phyloP scores from a whole-genome alignment of 106 monocot species.

The Apostasia ramifera region DNA sequence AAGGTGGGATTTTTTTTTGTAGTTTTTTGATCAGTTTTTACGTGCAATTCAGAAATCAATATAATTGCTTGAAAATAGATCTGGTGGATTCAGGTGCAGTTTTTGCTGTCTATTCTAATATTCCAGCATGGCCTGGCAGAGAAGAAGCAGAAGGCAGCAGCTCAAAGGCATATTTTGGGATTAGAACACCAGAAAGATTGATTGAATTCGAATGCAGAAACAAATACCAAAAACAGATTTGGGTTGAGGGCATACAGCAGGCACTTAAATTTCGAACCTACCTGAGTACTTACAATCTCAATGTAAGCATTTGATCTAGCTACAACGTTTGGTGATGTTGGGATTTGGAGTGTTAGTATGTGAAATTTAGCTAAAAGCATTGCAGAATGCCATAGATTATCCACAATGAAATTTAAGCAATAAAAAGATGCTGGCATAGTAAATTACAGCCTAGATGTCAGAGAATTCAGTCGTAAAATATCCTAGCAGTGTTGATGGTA shows the following conservation, averaged over 20 bases:
- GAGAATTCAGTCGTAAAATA: too few relatives aligned
- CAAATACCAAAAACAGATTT: constrained; percentile 5
- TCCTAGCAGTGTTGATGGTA: too few relatives aligned
- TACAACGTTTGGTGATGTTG: too few relatives aligned
- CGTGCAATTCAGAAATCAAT: not conserved
- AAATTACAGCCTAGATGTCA: too few relatives aligned
- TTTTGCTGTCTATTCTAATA: constrained; percentile 4
- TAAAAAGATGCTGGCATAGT: too few relatives aligned
- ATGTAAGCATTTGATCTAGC: too few relatives aligned
- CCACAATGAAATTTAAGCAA: too few relatives aligned
- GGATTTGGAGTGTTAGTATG: too few relatives aligned
- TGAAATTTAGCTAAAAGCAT: too few relatives aligned
- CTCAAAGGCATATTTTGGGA: constrained; percentile 2
- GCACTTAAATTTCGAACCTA: not conserved
- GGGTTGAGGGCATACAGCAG: constrained; percentile 8
- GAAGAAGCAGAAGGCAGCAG: not conserved
- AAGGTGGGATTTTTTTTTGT: constrained; percentile 20
- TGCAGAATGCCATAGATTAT: too few relatives aligned
- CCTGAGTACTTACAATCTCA: too few relatives aligned
- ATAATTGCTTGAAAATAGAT: not conserved
- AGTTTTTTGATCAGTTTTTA: too few relatives aligned
- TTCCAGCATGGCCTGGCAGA: constrained; percentile 9
- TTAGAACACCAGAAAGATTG: constrained; percentile 7
- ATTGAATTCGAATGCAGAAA: constrained; percentile 9
- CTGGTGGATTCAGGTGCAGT: not conserved